Evolutionary conservation across 1,284 basidiomycete species (phyloP), one percentile per base, ranked within the genome.

Genomic region (Malassezia equina): DNA sequence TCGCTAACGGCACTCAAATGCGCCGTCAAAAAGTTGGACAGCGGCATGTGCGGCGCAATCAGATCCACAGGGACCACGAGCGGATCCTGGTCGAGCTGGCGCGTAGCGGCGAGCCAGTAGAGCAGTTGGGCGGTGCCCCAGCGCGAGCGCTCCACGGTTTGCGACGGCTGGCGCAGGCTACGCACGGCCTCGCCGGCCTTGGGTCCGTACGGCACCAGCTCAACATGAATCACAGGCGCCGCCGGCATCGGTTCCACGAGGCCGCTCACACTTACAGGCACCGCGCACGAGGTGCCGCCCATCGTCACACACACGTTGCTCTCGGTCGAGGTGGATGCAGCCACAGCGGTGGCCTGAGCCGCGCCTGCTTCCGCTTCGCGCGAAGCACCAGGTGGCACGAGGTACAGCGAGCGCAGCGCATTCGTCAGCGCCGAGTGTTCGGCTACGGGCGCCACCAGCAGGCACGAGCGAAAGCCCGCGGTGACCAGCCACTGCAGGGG

Each of bases 51-150:
- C 15, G 69, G 68, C 15, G 59, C 59, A 50, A 74, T 56, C 31
- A 74, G 42, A 50, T 74, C 71, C 28, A 69, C 59, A 2, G 71
- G 71, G 19, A 74, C 61, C n/a, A 74, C 52, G 28, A 74, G 62
- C 12, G 70, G 71, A 33, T 72, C 66, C 31, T 63, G 65, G 49
- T 66, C 63, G 21, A 73, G 59, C 51, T 63, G 60, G 19, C 67
- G 66, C 47, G 69, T 59, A 13, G 60, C 62, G n/a, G 64, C 60
- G n/a, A 71, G 61, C 71, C 71, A 74, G n/a, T 61, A 58, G 31
- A 74, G 55, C 23, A 74, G 61, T 25, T 70, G 65, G 9, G 71
- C 69, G 8, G 70, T 73, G 23, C 71, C 70, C 44, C 66, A 61
- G 29, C 34, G 51, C 19, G 21, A 31, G 40, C 43, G 36, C 32